These are phyloP conservation scores for Sclerotinia sclerotiorum DNA, from an alignment of 2,329 filamentous ascomycete species.

Conservation along the genomic window DNA sequence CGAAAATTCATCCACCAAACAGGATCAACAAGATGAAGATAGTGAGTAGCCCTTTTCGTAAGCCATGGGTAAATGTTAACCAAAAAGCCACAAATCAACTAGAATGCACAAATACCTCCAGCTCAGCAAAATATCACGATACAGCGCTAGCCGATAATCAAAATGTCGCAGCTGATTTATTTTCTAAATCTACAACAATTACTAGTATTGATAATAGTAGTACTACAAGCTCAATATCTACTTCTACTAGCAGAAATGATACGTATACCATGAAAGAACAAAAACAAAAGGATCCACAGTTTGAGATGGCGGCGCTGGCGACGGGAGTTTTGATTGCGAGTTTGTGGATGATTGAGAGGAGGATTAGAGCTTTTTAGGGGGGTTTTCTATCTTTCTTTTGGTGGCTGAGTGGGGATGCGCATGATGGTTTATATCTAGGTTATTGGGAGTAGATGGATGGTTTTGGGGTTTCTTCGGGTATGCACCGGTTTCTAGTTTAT, in stretches of 20 bases:
- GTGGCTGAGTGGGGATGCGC: rapidly evolving
- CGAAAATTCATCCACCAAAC: background rate
- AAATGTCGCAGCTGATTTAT: rapidly evolving
- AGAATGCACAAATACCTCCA: background rate
- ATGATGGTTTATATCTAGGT: background rate
- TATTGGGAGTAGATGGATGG: background rate
- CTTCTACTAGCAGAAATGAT: background rate
- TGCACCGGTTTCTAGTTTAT: no score
- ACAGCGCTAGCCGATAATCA: background rate
- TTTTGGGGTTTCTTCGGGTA: background rate
- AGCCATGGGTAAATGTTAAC: no score
- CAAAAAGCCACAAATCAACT: background rate
- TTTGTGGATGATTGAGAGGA: conserved; percentile 9
- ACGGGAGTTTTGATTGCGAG: background rate
- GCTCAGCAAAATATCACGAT: background rate
- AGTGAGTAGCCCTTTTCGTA: background rate
- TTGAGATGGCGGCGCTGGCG: background rate
- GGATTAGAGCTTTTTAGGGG: background rate
- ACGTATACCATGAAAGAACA: background rate
- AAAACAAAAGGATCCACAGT: background rate
- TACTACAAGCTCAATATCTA: background rate
- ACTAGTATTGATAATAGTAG: background rate
- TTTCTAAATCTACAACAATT: no score
- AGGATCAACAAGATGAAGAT: background rate
- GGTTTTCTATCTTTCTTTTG: no score